A percentile compares a stretch with the other conserved stretches of the same genome.
Conservation (phyloP, 768 basidiomycete genomes). For the Boletus edulis region DNA sequence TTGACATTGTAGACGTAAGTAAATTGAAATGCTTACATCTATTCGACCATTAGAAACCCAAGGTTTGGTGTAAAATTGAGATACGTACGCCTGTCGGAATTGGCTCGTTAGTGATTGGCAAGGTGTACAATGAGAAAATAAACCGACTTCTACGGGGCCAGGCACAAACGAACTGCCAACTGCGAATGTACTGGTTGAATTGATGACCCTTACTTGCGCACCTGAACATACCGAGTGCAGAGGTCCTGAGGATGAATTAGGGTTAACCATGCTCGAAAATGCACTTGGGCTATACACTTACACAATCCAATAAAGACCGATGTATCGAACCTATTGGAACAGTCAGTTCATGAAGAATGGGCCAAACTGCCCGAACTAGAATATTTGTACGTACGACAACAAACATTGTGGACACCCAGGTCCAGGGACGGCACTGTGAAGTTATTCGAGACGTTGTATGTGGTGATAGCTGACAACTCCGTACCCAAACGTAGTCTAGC, state of each 20-base stretch:
- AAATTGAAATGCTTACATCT: neutral
- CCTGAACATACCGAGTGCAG: neutral
- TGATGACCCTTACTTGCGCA: too few relatives aligned
- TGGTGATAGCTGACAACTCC: neutral
- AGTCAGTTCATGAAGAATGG: neutral
- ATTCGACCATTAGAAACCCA: neutral
- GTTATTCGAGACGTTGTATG: neutral
- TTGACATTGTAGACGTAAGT: too few relatives aligned
- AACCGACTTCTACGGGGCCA: neutral
- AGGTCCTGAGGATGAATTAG: neutral
- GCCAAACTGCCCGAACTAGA: neutral
- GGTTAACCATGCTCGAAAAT: neutral
- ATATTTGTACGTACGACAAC: neutral
- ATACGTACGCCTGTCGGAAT: neutral
- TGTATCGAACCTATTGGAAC: neutral
- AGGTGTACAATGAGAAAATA: neutral
- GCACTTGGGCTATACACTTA: neutral
- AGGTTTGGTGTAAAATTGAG: neutral
- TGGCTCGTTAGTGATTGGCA: neutral
- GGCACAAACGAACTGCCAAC: neutral
- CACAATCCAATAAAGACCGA: neutral
- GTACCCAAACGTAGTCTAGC: neutral
- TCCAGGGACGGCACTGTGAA: neutral
- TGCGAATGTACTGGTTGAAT: neutral
- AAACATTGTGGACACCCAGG: neutral